phyloP scores from a whole-genome alignment of 2,329 filamentous ascomycete species.

The Keithomyces neogunnii region DNA sequence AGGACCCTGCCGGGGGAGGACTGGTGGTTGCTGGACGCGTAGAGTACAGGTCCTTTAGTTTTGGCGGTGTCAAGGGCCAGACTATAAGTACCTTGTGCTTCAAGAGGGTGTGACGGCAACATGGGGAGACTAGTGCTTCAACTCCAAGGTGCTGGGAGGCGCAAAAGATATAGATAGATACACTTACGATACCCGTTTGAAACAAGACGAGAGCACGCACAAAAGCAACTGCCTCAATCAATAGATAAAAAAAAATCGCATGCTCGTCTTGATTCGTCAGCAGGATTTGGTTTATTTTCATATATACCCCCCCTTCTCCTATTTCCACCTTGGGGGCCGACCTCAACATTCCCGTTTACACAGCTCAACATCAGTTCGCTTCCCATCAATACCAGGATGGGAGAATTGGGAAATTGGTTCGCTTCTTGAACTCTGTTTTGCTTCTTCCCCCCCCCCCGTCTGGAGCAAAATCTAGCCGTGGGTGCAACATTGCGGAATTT shows the following conservation, averaged over 20 bases:
- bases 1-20: slow-evolving; percentile 13
- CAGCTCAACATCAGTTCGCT: neutral
- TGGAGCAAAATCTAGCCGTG: slow-evolving; percentile 2
- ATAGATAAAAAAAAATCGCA: no score
- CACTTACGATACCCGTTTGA: neutral
- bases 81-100: slow-evolving; percentile 86
- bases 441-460: neutral
- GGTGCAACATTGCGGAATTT: slow-evolving; percentile 37
- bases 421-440: neutral
- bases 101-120: slow-evolving; percentile 29
- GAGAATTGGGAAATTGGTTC: neutral
- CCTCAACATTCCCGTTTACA: neutral
- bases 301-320: neutral
- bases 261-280: neutral
- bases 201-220: neutral
- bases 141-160: neutral
- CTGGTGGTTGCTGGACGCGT: slow-evolving; percentile 60
- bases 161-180: neutral
- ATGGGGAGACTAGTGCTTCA: no score
- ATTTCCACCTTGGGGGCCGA: neutral
- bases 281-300: neutral
- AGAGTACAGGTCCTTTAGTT: slow-evolving; percentile 78
- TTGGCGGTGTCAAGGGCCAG: slow-evolving; percentile 81
- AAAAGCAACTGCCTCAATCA: neutral
- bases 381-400: neutral